Percentiles rank a stretch among this genome's conserved stretches.
These are phyloP conservation scores for Saposhnikovia divaricata DNA, from an alignment of 129 eudicot genomes.

Conservation along the genomic window DNA sequence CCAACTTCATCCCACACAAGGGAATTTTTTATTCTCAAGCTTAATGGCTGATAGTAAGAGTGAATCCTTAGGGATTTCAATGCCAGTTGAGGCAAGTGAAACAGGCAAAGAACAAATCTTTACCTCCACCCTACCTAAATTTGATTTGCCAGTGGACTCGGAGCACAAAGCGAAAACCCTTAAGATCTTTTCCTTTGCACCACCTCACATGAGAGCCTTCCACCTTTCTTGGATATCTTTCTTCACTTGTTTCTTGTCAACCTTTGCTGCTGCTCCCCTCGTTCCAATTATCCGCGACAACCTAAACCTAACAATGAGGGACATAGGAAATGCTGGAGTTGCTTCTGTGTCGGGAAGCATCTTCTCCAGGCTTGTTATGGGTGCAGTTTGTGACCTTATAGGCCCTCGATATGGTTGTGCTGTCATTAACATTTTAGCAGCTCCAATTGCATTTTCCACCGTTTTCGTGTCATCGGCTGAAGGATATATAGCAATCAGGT, in stretches of 20 bases:
- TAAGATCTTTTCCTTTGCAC: not conserved
- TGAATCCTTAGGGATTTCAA: not conserved
- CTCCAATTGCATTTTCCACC: constrained; percentile 28
- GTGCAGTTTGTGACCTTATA: constrained; percentile 37
- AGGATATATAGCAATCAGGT: constrained; percentile 26
- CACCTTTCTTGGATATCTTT: constrained; percentile 11
- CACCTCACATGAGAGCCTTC: constrained; percentile 14
- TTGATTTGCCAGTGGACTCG: constrained; percentile 9
- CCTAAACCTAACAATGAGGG: constrained; percentile 21
- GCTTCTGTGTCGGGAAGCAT: constrained; percentile 39
- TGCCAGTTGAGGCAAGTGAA: not conserved
- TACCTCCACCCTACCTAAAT: not conserved
- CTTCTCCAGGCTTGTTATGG: constrained; percentile 42
- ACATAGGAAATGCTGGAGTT: constrained; percentile 35
- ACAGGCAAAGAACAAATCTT: not conserved
- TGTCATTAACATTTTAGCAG: constrained; percentile 25
- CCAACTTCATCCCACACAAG: too few relatives aligned
- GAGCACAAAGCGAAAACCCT: constrained; percentile 7
- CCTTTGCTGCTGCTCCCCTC: constrained; percentile 25
- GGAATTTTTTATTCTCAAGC: not conserved
- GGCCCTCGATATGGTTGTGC: constrained; percentile 36
- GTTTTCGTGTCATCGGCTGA: constrained; percentile 25
- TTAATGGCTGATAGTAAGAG: not conserved
- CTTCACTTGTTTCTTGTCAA: constrained; percentile 10
- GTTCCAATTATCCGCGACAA: constrained; percentile 28